Evolutionary conservation across 495 filamentous ascomycete genomes (phyloP).

Genomic region (Aspergillus conjunctus): DNA sequence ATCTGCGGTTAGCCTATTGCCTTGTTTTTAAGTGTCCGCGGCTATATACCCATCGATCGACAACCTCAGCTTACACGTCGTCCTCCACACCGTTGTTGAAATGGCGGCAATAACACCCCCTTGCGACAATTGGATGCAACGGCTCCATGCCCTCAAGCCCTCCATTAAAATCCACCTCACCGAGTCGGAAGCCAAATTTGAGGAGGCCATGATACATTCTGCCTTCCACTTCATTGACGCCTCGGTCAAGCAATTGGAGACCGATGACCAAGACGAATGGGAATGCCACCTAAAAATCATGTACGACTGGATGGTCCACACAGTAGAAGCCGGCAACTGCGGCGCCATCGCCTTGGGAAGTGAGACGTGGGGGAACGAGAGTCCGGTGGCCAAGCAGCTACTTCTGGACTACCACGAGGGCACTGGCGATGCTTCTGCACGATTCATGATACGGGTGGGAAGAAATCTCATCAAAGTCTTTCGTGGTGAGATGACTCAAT

Average conservation of each 20-base stretch:
- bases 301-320: not conserved
- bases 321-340: not conserved
- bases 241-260: not conserved
- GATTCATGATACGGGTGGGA: not conserved
- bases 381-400: not conserved
- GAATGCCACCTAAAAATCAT: not conserved
- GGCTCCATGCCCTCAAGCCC: too few relatives aligned
- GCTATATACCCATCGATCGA: too few relatives aligned
- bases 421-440: not conserved
- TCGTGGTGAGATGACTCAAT: not conserved
- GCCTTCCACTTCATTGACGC: not conserved
- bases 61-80: too few relatives aligned
- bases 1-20: too few relatives aligned
- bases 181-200: too few relatives aligned
- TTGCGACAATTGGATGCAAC: too few relatives aligned
- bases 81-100: too few relatives aligned
- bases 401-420: not conserved
- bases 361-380: not conserved
- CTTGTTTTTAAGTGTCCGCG: too few relatives aligned
- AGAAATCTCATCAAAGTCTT: not conserved
- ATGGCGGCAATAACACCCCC: too few relatives aligned
- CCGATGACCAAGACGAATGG: not conserved
- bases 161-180: too few relatives aligned
- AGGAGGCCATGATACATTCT: too few relatives aligned
- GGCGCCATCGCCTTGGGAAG: not conserved